Evolutionary conservation across 208 protist species (phyloP).

Genomic region (Zelonia costaricensis): DNA sequence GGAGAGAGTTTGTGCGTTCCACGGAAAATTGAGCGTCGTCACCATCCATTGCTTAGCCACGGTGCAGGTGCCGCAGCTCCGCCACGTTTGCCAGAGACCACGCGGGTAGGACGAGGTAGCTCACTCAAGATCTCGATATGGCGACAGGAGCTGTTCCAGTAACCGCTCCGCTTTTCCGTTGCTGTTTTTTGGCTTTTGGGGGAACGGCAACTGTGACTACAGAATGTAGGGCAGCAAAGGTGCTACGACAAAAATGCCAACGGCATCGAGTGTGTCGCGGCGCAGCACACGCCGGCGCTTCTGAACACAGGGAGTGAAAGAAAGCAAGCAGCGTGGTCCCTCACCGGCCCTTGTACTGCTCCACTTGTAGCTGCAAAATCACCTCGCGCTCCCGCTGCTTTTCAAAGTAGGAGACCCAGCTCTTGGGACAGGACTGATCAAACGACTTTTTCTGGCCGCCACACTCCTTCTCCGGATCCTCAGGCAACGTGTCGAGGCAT

Average conservation of each 20-base stretch:
- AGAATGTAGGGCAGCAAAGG: too few relatives aligned
- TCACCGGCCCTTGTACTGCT: conserved; percentile 51
- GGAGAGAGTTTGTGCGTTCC: too few relatives aligned
- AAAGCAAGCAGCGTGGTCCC: not conserved
- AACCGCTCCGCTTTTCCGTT: too few relatives aligned
- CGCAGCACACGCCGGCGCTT: not conserved
- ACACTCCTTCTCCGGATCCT: conserved; percentile 70
- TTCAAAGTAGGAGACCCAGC: conserved; percentile 83
- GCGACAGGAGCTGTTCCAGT: too few relatives aligned
- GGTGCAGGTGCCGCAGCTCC: too few relatives aligned
- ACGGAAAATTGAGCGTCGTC: too few relatives aligned
- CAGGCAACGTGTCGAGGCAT: conserved; percentile 75
- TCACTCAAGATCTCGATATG: too few relatives aligned
- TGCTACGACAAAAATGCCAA: not conserved
- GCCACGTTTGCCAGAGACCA: too few relatives aligned
- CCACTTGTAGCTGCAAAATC: conserved; percentile 78
- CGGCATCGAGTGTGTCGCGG: not conserved
- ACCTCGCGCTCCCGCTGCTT: conserved; percentile 83
- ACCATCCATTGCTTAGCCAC: too few relatives aligned
- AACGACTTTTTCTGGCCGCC: conserved; percentile 40
- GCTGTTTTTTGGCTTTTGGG: too few relatives aligned
- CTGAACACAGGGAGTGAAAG: conserved; percentile 1
- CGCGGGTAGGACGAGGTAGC: too few relatives aligned
- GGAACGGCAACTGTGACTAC: too few relatives aligned
- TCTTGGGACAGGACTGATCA: conserved; percentile 60